Base-by-base conservation (phyloP, 176 grass and related monocot species). In the Otatea glauca region DNA sequence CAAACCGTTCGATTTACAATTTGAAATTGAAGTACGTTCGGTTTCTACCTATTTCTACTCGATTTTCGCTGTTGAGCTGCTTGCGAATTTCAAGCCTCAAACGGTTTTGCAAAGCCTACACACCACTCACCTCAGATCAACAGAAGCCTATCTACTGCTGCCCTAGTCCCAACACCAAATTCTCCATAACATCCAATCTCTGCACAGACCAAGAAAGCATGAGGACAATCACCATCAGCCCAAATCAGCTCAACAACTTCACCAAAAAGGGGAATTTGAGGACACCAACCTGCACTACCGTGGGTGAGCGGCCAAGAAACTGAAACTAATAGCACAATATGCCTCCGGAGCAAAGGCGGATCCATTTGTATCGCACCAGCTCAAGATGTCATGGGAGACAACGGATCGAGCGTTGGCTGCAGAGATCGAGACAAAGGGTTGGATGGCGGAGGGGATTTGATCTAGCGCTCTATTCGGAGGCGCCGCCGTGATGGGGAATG, bases 291-390 rank as follows among this genome's bases (percentile, higher is more conserved):
- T 35, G 85, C 55, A 20, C 23, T n/a, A 20, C 0, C 32, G 60
- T 4, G 47, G 69, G 37, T 48, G 48, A 87, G 48, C 77, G 16
- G 23, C 37, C 60, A 75, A 32, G 77, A 86, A 42, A 81, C 45
- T 0, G 69, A 55, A 43, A 72, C 34, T 34, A 74, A 13, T 0
- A 43, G 59, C 34, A 55, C 10, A 9, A 47, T 60, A 35, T 81
- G 20, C 60, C 70, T 29, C 24, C 6, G 84, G 1, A 12, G 84
- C 43, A 63, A 21, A 15, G 77, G 69, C 34, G n/a, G 77, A 47
- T 58, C 70, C 85, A 75, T 81, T 11, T 14, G 65, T 43, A 14
- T 9, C 2, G 2, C 7, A 9, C 17, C 66, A 45, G 66, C 7
- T 44, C 25, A 23, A 25, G 48, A 13, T 34, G 34, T 34, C 3